These are phyloP conservation scores for Isoetes taiwanensis DNA, from an alignment of 75 land plant species.

Conservation along the genomic window DNA sequence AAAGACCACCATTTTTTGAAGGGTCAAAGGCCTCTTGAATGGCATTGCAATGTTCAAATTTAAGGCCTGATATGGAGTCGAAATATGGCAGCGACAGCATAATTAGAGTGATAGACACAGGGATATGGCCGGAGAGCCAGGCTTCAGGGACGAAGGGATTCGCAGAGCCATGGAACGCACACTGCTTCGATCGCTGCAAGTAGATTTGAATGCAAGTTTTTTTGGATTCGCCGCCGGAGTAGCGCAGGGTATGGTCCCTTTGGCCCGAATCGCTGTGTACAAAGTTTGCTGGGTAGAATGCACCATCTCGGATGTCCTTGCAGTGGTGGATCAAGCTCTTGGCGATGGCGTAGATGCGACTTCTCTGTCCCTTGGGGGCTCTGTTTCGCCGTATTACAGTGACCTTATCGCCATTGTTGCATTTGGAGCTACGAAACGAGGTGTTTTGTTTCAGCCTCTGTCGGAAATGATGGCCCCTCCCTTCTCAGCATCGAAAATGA, in stretches of 20 bases:
- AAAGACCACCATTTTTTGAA: too few relatives aligned
- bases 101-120: too few relatives aligned
- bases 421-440: not conserved
- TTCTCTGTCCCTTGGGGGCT: not conserved
- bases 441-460: conserved; percentile 2
- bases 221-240: not conserved
- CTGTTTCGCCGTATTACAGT: not conserved
- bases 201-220: not conserved
- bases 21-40: too few relatives aligned
- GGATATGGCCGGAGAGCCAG: too few relatives aligned
- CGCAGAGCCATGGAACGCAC: conserved; percentile 2
- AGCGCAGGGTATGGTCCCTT: not conserved
- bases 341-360: not conserved
- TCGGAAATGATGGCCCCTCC: not conserved
- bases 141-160: too few relatives aligned
- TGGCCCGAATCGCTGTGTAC: not conserved
- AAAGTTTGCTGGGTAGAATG: conserved; percentile 6
- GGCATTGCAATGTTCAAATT: too few relatives aligned
- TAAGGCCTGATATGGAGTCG: too few relatives aligned
- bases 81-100: too few relatives aligned
- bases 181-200: not conserved
- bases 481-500: not conserved
- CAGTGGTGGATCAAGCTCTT: not conserved
- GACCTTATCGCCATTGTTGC: not conserved
- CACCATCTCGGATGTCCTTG: not conserved